A percentile compares a stretch with the other conserved stretches of the same genome.
phyloP scores from a whole-genome alignment of 768 basidiomycete species.

The Lyophyllum semitale region DNA sequence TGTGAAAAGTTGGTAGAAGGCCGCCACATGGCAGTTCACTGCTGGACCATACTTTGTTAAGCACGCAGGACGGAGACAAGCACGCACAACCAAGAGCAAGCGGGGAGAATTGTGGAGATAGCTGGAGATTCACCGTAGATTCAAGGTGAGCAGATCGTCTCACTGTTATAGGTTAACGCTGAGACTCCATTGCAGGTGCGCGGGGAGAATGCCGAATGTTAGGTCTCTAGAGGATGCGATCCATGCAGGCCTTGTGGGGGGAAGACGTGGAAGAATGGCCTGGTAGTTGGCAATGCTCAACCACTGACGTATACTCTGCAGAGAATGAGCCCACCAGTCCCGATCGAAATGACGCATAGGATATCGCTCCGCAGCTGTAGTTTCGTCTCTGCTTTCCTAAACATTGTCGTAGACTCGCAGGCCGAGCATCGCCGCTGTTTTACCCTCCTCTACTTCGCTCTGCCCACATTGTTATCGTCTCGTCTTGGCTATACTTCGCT shows the following conservation, averaged over 20 bases:
- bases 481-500: conserved; percentile 5
- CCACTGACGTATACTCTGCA: background rate
- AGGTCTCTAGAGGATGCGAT: background rate
- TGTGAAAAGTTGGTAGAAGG: too few species aligned
- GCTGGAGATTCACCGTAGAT: too few species aligned
- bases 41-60: too few species aligned
- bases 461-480: conserved; percentile 11
- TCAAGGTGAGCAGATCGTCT: too few species aligned
- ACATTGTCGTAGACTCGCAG: conserved; percentile 28
- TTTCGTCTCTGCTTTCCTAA: conserved; percentile 20
- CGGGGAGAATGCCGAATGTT: background rate
- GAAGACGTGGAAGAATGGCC: background rate
- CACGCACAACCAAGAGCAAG: background rate
- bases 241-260: background rate
- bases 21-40: too few species aligned
- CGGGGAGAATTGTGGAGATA: background rate
- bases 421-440: conserved; percentile 23
- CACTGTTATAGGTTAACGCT: too few species aligned
- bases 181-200: too few species aligned
- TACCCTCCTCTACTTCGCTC: conserved; percentile 3
- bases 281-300: background rate
- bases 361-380: conserved; percentile 17
- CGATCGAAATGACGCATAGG: conserved; percentile 15
- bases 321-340: conserved; percentile 7
- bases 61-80: background rate